These are phyloP conservation scores for Aspergillus pseudotamarii DNA, from an alignment of 2,329 filamentous ascomycete species.

Conservation along the genomic window DNA sequence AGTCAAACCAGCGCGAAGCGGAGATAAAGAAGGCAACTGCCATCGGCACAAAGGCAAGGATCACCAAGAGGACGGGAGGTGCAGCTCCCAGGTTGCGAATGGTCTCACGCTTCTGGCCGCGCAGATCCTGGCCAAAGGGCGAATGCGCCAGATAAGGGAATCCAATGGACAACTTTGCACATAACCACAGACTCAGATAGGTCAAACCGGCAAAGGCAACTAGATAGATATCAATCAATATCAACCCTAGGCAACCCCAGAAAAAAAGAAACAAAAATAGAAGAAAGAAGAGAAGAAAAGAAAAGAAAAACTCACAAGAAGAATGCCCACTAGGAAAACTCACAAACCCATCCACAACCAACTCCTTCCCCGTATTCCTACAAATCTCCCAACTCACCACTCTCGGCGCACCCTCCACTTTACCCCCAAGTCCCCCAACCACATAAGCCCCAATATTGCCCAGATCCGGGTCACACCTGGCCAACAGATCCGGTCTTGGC, in stretches of 20 bases:
- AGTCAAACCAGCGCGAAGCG: slow-evolving; percentile 85
- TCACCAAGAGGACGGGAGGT: slow-evolving; percentile 77
- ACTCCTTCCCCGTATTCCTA: slow-evolving; percentile 59
- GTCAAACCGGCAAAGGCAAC: slow-evolving; percentile 77
- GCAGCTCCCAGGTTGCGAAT: slow-evolving; percentile 75
- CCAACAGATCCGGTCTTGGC: slow-evolving; percentile 65
- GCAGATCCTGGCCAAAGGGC: slow-evolving; percentile 27
- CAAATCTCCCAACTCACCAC: slow-evolving; percentile 80
- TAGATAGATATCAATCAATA: slow-evolving; percentile 28
- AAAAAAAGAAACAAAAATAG: neutral
- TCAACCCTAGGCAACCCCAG: neutral
- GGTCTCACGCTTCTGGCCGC: slow-evolving; percentile 39
- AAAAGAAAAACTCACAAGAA: slow-evolving; percentile 54
- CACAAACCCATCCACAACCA: slow-evolving; percentile 77
- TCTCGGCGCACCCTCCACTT: slow-evolving; percentile 60
- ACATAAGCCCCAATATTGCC: slow-evolving; percentile 61
- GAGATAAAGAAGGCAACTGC: slow-evolving; percentile 77
- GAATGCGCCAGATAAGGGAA: slow-evolving; percentile 45
- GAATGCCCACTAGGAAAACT: slow-evolving; percentile 81
- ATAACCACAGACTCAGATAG: slow-evolving; percentile 85
- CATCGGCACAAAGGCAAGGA: slow-evolving; percentile 70
- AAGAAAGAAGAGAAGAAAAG: neutral
- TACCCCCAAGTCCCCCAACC: slow-evolving; percentile 62
- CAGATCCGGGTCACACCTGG: slow-evolving; percentile 76
- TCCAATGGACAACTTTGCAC: slow-evolving; percentile 56